These are phyloP conservation scores for Ilyonectria sp. DNA, from an alignment of 2,329 filamentous ascomycete genomes.

Conservation along the genomic window DNA sequence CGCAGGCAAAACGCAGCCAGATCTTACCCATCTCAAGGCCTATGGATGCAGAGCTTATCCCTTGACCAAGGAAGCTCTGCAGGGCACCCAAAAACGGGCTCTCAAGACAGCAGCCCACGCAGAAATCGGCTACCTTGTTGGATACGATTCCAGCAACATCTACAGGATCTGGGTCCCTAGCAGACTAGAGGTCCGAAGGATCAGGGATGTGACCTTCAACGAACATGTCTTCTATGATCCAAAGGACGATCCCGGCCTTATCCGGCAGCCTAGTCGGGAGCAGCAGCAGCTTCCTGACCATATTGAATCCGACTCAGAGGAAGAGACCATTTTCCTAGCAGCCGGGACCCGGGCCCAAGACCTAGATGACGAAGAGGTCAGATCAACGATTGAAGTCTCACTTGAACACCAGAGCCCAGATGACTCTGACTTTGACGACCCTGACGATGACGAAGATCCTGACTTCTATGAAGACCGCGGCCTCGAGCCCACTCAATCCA, in stretches of 20 bases:
- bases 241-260: constrained; percentile 1
- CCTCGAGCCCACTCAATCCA: background rate
- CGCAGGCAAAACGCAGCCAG: background rate
- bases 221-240: constrained; percentile 19
- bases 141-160: constrained; percentile 27
- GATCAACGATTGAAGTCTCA: background rate
- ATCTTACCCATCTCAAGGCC: constrained; percentile 18
- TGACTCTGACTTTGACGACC: background rate
- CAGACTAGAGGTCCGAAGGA: background rate
- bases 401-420: too few relatives aligned
- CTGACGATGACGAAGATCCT: background rate
- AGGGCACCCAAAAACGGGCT: background rate
- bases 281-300: constrained; percentile 12
- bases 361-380: background rate
- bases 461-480: too few relatives aligned
- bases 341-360: too few relatives aligned
- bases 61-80: constrained; percentile 15
- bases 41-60: constrained; percentile 22
- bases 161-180: constrained; percentile 18
- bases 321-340: too few relatives aligned
- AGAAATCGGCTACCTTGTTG: constrained; percentile 23
- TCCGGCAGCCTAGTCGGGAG: too few relatives aligned
- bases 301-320: constrained; percentile 7
- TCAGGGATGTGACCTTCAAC: constrained; percentile 27
- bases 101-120: constrained; percentile 15